Evolutionary conservation across 208 protist genomes (phyloP).

Genomic region (Crithidia bombi): DNA sequence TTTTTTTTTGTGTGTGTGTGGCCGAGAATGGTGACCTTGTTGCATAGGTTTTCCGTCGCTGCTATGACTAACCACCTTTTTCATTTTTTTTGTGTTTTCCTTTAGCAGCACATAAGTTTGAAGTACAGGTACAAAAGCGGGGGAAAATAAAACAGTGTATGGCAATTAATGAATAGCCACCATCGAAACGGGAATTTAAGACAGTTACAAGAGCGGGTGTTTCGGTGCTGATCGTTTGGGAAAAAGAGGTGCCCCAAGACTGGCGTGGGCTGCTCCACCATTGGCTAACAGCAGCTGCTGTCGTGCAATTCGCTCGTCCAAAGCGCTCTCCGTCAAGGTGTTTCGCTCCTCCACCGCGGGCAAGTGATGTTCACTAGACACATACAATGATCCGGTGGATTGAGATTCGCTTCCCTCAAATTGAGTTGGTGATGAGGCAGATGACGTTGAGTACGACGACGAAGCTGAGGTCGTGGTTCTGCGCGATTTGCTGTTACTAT

Average conservation of each 20-base stretch:
- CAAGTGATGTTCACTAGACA: background rate
- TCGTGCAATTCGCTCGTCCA: slow-evolving; percentile 15
- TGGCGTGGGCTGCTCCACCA: background rate
- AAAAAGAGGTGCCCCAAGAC: background rate
- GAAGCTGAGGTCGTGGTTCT: background rate
- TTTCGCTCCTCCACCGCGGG: background rate
- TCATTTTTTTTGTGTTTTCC: background rate
- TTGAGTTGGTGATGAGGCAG: background rate
- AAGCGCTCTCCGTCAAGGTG: background rate
- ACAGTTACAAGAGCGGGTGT: background rate
- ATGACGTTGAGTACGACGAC: background rate
- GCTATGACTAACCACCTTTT: too few relatives aligned
- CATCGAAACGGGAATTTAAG: slow-evolving; percentile 18
- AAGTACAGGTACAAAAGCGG: background rate
- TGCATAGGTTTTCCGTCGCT: too few relatives aligned
- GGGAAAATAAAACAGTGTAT: slow-evolving; percentile 1
- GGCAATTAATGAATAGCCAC: slow-evolving; percentile 6
- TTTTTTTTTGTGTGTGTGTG: too few relatives aligned
- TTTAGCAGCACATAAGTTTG: background rate
- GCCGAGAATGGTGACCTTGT: too few relatives aligned
- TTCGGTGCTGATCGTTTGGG: slow-evolving; percentile 3
- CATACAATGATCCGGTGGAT: background rate
- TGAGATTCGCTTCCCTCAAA: background rate
- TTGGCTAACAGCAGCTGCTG: slow-evolving; percentile 19
- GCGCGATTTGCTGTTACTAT: too few relatives aligned